Conservation (phyloP, 2,329 filamentous ascomycete species). For the Penicillium olsonii region DNA sequence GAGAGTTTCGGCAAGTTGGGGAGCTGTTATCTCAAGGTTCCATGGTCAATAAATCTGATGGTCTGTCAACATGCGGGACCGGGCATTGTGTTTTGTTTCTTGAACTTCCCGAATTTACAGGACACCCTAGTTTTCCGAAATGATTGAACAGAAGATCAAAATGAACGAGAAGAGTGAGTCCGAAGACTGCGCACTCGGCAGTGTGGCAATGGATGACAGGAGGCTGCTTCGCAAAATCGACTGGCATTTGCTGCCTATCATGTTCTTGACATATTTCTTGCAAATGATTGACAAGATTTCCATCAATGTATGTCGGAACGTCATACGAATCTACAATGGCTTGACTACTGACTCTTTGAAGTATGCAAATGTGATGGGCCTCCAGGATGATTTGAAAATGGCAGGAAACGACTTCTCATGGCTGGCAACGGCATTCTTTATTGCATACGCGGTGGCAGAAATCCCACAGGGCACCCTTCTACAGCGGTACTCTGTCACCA, state of each 20-base stretch:
- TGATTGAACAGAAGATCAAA: constrained; percentile 23
- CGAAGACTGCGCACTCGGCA: constrained; percentile 30
- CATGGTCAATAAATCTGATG: constrained; percentile 6
- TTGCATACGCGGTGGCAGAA: constrained; percentile 61
- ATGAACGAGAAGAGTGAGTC: constrained; percentile 42
- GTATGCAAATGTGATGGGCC: constrained; percentile 68
- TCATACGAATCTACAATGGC: constrained; percentile 27
- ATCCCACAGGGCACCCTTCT: constrained; percentile 64
- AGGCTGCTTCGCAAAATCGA: constrained; percentile 59
- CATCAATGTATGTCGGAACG: constrained; percentile 53
- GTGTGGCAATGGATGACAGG: constrained; percentile 42
- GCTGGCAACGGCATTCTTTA: constrained; percentile 63
- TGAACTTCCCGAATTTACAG: no score
- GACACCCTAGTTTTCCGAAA: not conserved
- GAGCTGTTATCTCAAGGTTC: not conserved
- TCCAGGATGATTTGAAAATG: constrained; percentile 57
- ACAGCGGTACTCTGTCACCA: constrained; percentile 61
- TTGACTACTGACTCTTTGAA: not conserved
- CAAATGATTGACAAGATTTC: constrained; percentile 67
- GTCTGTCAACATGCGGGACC: not conserved
- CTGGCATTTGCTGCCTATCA: constrained; percentile 60
- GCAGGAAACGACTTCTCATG: constrained; percentile 64
- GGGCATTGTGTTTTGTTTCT: not conserved
- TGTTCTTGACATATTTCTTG: constrained; percentile 64
- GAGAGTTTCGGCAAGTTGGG: constrained; percentile 1